Evolutionary conservation across 352 stramenopile species (phyloP).

Genomic region (Blastocystis sp.): DNA sequence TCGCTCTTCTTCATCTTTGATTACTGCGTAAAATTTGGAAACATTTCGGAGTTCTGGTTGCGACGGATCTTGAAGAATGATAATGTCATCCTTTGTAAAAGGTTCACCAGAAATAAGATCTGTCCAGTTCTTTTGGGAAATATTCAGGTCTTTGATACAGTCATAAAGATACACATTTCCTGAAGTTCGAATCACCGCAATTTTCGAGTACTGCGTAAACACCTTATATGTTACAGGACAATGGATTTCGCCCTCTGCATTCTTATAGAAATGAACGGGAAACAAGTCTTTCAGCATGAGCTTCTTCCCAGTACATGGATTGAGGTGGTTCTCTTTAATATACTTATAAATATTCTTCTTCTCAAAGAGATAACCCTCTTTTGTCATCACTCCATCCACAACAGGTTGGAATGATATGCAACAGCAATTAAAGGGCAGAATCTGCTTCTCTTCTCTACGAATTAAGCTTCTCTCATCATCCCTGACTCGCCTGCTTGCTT

Average conservation of each 20-base stretch:
- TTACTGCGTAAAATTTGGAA: slow-evolving; percentile 78
- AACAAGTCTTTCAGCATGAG: slow-evolving; percentile 86
- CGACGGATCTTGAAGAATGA: slow-evolving; percentile 86
- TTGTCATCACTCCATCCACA: slow-evolving; percentile 68
- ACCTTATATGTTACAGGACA: slow-evolving; percentile 92
- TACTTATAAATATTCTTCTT: slow-evolving; percentile 87
- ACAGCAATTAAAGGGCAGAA: slow-evolving; percentile 93
- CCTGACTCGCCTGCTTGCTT: slow-evolving; percentile 69
- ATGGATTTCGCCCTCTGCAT: slow-evolving; percentile 74
- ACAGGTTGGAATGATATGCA: slow-evolving; percentile 85
- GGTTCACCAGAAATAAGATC: slow-evolving; percentile 84
- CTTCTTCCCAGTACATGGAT: slow-evolving; percentile 84
- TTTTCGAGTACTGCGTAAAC: slow-evolving; percentile 74
- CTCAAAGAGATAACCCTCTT: slow-evolving; percentile 87
- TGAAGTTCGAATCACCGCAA: slow-evolving; percentile 72
- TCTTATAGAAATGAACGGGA: slow-evolving; percentile 74
- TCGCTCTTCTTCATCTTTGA: slow-evolving; percentile 72
- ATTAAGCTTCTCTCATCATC: not conserved
- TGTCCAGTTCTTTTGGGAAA: slow-evolving; percentile 91
- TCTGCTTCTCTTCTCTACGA: slow-evolving; percentile 66
- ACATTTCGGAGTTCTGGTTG: slow-evolving; percentile 84
- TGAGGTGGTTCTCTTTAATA: slow-evolving; percentile 87
- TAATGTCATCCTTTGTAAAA: slow-evolving; percentile 78
- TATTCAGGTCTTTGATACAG: slow-evolving; percentile 91
- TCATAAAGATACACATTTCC: slow-evolving; percentile 93